Evolutionary conservation across 1,284 basidiomycete genomes (phyloP), one percentile per base, ranked within the genome.

Genomic region (Tremellales sp.): DNA sequence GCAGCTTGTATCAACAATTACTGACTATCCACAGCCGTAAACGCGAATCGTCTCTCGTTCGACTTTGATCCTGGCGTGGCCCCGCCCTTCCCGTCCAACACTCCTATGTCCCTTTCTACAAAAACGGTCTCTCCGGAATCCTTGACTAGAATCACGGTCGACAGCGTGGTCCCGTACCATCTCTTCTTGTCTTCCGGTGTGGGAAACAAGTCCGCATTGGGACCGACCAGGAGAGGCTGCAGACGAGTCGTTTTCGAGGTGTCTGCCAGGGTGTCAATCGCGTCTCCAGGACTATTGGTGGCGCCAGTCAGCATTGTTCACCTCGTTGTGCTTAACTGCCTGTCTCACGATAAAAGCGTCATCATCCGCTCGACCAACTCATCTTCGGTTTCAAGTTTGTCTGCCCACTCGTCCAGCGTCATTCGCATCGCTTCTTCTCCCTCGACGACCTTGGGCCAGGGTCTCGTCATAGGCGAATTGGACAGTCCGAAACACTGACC

Each of bases 141-240:
- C 24, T 53, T 57, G 5, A 72, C 60, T 3, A 71, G 45, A 9
- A 72, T 63, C 21, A 72, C 60, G 3, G 70, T 72, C 7, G 66
- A 57, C 13, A 70, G 53, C 32, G 69, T 47, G 0, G 71, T 73
- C 3, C 66, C 71, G 28, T 71, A 71, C 60, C 68, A 69, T 28
- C 60, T 47, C 6, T 47, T 40, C 14, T 33, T 7, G 8, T 37
- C 31, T 3, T 29, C 45, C 14, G 32, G 28, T 33, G 32, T 40
- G 25, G 31, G 43, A 16, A 40, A 25, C 22, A 26, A 13, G 27
- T 45, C 31, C 13, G 44, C 45, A 26, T 51, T 39, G 12, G 32
- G n/a, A 18, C 56, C 53, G 9, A 68, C 37, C 4, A 39, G 37
- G 28, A 70, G 32, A 1, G 66, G 62, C 3, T 48, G 50, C 9